A percentile compares a stretch with the other conserved stretches of the same genome.
Evolutionary conservation across 1,284 basidiomycete genomes (phyloP).

Genomic region (Stygiomarasmius scandens): DNA sequence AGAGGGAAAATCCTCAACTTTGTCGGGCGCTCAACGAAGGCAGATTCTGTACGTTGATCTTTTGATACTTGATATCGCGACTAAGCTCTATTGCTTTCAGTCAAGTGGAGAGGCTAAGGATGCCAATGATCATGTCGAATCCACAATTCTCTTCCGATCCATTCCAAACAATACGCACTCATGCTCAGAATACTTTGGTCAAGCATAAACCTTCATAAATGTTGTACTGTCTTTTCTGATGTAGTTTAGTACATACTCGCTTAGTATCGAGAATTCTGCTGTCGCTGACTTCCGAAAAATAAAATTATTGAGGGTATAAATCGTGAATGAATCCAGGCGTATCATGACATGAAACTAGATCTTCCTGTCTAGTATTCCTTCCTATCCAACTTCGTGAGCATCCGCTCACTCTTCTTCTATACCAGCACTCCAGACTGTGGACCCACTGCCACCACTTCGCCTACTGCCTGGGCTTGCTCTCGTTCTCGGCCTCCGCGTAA

Average conservation of each 20-base stretch:
- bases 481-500: constrained; percentile 55
- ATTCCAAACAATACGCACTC: constrained; percentile 77
- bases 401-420: constrained; percentile 44
- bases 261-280: no score
- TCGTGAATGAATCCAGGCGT: background rate
- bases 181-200: constrained; percentile 78
- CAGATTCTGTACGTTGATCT: constrained; percentile 62
- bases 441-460: constrained; percentile 65
- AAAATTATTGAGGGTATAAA: background rate
- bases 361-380: background rate
- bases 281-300: background rate
- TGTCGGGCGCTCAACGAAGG: constrained; percentile 70
- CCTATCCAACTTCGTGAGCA: background rate
- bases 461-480: constrained; percentile 43
- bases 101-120: constrained; percentile 65
- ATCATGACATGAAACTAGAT: background rate
- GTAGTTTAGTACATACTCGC: background rate
- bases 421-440: constrained; percentile 83
- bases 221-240: background rate
- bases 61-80: constrained; percentile 1
- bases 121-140: constrained; percentile 72
- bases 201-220: constrained; percentile 38
- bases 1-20: constrained; percentile 61
- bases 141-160: constrained; percentile 70
- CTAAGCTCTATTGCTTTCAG: constrained; percentile 38